Conservation (phyloP, 2,329 filamentous ascomycete genomes). For the Colletotrichum sp. region DNA sequence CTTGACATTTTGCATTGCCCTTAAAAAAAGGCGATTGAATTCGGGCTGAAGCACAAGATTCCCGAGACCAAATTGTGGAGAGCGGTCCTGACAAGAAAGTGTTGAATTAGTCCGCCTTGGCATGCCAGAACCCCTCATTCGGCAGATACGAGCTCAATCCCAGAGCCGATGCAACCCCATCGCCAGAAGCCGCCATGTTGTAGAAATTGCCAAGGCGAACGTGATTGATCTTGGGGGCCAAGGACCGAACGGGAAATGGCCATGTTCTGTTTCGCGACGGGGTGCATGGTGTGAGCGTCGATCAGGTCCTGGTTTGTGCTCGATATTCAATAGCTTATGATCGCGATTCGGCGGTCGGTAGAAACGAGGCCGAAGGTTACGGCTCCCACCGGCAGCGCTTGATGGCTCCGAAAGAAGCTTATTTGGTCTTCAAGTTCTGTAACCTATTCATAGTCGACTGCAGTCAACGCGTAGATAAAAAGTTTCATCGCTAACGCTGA, state of each 20-base stretch:
- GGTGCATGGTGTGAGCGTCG: background rate
- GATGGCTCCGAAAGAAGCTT: background rate
- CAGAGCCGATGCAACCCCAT: background rate
- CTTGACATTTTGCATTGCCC: background rate
- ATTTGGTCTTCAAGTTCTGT: background rate
- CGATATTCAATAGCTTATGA: background rate
- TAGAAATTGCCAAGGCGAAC: background rate
- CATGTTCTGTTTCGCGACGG: background rate
- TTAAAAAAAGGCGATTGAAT: background rate
- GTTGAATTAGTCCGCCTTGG: slow-evolving; percentile 16
- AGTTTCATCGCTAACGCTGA: background rate
- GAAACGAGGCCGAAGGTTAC: background rate
- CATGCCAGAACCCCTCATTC: background rate
- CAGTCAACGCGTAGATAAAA: background rate
- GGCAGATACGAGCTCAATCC: slow-evolving; percentile 2
- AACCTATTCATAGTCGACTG: background rate
- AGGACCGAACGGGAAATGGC: background rate
- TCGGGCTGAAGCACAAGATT: background rate
- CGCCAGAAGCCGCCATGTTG: background rate
- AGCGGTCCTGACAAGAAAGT: background rate
- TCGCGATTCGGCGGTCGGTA: background rate
- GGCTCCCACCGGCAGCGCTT: background rate
- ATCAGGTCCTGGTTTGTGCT: background rate
- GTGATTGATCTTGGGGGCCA: background rate
- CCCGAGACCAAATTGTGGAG: background rate